Evolutionary conservation across 768 basidiomycete genomes (phyloP), one percentile per base, ranked within the genome.

Genomic region (Auriscalpium microsporum): DNA sequence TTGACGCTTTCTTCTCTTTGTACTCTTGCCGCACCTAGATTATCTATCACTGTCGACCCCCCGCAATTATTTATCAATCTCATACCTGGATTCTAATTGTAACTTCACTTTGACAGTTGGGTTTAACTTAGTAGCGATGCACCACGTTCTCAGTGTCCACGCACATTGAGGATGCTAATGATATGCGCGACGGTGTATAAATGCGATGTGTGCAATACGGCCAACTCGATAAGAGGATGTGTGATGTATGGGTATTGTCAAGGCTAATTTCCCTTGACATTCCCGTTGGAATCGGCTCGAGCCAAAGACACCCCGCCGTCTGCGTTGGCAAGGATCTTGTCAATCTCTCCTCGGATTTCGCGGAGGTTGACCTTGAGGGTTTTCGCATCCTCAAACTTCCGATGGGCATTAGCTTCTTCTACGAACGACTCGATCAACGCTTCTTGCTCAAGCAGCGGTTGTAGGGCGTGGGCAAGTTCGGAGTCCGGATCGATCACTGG

Each of bases 351-450:
- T 60, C 86, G 76, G 54, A 99, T 90, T 72, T 98, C 95, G 47
- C 73, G 75, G 50, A 97, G 68, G 67, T 87, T 94, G 35, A 72
- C 67, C 66, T 89, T 85, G 58, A 99, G 73, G 4, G 87, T 87
- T 69, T 87, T 87, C 13, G 87, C 88, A 65, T 99, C 96, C 69
- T 98, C 95, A 60, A 98, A 97, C 71, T 98, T 98, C 45, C 95
- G 77, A 62, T 87, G 86, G 2, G 83, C 79, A 69, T 85, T 87
- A 7, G 95, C 95, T 67, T 97, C 93, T 61, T 88, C 85, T 8
- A 98, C 82, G 64, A 94, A 97, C 2, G 83, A 78, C 69, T 94
- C 90, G 17, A 99, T 77, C 48, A 97, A 77, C 2, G 87, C 86
- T 69, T 99, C 95, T 69, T 98, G 95, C 70, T 97, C 94, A 14